Percentiles rank a stretch among this genome's conserved stretches.
Conservation (phyloP, 306 rosid species). For the Gleditsia sinensis region DNA sequence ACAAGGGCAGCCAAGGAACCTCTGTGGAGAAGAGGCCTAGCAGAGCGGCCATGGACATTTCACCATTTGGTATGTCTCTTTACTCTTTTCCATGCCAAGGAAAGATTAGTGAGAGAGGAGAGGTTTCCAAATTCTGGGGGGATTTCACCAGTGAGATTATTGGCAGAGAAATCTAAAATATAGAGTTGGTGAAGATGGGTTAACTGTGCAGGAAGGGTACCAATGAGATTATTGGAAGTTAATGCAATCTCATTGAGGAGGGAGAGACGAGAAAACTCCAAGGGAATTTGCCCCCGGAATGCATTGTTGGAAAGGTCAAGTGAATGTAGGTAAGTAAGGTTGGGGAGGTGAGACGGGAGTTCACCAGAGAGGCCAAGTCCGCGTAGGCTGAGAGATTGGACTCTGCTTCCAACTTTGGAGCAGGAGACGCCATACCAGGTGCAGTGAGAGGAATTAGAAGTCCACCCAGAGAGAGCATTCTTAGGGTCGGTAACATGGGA, state of each 20-base stretch:
- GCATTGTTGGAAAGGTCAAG: constrained; percentile 38
- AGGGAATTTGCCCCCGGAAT: constrained; percentile 39
- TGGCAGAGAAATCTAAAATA: constrained; percentile 33
- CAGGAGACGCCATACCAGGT: constrained; percentile 43
- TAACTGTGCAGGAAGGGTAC: constrained; percentile 30
- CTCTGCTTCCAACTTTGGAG: constrained; percentile 32
- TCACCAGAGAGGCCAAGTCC: constrained; percentile 35
- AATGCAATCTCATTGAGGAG: constrained; percentile 20
- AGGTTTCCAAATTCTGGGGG: constrained; percentile 39
- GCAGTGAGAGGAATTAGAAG: constrained; percentile 28
- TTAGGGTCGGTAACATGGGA: not conserved
- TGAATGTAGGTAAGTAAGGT: constrained; percentile 30
- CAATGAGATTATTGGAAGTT: constrained; percentile 35
- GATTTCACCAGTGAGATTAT: constrained; percentile 40
- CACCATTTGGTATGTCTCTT: constrained; percentile 60
- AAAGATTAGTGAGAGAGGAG: constrained; percentile 26
- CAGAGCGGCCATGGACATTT: constrained; percentile 48
- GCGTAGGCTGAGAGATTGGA: constrained; percentile 30
- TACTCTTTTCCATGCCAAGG: constrained; percentile 28
- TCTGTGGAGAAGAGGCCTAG: constrained; percentile 55
- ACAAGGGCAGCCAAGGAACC: constrained; percentile 44
- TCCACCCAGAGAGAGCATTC: not conserved
- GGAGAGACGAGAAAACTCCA: constrained; percentile 1
- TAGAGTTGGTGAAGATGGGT: constrained; percentile 25
- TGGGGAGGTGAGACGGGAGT: constrained; percentile 30